These are phyloP conservation scores for Aspergillus incahuasiensis DNA, from an alignment of 495 filamentous ascomycete species.

Conservation along the genomic window DNA sequence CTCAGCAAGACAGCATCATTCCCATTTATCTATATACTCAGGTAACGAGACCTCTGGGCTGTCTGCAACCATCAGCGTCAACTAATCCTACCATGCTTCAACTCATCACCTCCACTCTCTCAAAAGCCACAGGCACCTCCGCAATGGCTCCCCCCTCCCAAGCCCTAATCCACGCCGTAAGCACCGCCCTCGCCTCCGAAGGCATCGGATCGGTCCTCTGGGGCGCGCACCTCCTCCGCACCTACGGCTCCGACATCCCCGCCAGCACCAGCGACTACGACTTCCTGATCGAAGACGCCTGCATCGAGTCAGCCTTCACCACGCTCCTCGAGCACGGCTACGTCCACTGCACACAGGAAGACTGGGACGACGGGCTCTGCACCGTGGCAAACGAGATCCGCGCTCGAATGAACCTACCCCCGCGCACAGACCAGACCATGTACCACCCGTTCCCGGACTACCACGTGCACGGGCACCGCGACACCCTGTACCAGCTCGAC, in stretches of 20 bases:
- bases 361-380: neutral
- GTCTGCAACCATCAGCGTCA: too few species aligned
- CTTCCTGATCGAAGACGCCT: neutral
- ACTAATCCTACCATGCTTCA: neutral
- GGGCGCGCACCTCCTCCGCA: conserved; percentile 2
- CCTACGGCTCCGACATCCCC: neutral
- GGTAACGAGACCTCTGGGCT: too few species aligned
- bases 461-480: neutral
- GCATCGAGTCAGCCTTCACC: neutral
- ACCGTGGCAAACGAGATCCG: neutral
- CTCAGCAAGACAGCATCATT: too few species aligned
- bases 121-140: neutral
- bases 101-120: neutral
- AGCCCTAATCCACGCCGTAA: neutral
- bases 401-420: too few species aligned
- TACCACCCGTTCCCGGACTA: neutral
- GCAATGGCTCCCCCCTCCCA: too few species aligned
- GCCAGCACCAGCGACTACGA: neutral
- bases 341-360: conserved; percentile 6
- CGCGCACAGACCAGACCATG: neutral
- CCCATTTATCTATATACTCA: too few species aligned
- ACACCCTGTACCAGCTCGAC: neutral
- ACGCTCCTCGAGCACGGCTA: neutral
- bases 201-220: conserved; percentile 1
- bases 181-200: neutral